phyloP scores from a whole-genome alignment of 345 rosid genomes.

The Euclidium syriacum region DNA sequence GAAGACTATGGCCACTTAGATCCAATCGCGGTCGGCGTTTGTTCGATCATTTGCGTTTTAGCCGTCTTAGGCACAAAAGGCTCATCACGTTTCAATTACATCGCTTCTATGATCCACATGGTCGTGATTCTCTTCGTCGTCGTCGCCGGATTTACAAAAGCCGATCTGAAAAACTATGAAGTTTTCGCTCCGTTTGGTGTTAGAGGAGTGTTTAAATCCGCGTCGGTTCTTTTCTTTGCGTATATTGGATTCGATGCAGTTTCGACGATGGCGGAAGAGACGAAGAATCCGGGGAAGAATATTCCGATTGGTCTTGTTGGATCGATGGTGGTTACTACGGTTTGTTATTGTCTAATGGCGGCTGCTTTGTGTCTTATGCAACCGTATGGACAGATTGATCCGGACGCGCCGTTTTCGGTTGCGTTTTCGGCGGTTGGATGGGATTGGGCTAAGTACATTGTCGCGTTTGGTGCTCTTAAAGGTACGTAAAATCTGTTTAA shows the following conservation, averaged over 20 bases:
- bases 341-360: conserved; percentile 56
- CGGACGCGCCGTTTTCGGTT: conserved; percentile 64
- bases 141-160: conserved; percentile 54
- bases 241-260: conserved; percentile 86
- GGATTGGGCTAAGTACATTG: conserved; percentile 87
- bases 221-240: conserved; percentile 78
- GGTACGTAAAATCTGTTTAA: too few species aligned
- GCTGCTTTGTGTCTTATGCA: conserved; percentile 57
- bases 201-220: conserved; percentile 57
- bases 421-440: conserved; percentile 61
- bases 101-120: conserved; percentile 65
- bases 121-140: conserved; percentile 63
- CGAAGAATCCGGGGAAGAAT: conserved; percentile 70
- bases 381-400: conserved; percentile 39
- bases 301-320: conserved; percentile 86
- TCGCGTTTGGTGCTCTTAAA: conserved; percentile 66
- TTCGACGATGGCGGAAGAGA: conserved; percentile 89
- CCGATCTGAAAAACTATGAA: conserved; percentile 46
- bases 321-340: conserved; percentile 53
- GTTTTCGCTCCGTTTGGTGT: conserved; percentile 47
- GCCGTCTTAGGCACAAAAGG: conserved; percentile 73
- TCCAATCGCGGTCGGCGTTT: conserved; percentile 60
- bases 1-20: conserved; percentile 61
- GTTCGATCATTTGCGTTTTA: conserved; percentile 38
- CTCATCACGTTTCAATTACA: conserved; percentile 66